These are phyloP conservation scores for Senecio squalidus DNA, from an alignment of 140 eudicot species.

Conservation along the genomic window DNA sequence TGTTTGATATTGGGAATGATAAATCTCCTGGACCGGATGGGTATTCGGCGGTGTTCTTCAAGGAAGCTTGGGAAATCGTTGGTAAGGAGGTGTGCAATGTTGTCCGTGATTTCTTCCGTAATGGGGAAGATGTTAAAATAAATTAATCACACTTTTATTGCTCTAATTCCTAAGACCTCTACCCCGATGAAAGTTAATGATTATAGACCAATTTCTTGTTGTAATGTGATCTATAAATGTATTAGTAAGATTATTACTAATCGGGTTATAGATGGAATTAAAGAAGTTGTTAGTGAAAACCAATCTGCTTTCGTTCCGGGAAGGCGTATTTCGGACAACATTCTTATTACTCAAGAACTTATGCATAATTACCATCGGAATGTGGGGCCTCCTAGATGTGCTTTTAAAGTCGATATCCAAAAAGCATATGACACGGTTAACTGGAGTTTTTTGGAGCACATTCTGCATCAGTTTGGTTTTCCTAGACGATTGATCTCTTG, in stretches of 20 bases:
- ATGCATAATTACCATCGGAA: not conserved
- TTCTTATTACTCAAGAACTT: too few relatives aligned
- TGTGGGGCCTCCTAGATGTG: not conserved
- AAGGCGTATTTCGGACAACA: too few relatives aligned
- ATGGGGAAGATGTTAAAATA: not conserved
- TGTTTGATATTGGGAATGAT: not conserved
- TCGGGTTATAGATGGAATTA: too few relatives aligned
- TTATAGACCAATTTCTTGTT: too few relatives aligned
- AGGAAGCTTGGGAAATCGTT: not conserved
- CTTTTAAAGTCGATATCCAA: not conserved
- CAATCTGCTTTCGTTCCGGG: too few relatives aligned
- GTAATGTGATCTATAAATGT: too few relatives aligned
- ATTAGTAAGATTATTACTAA: too few relatives aligned
- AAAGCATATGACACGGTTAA: not conserved
- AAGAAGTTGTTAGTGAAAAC: too few relatives aligned
- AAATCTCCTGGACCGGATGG: slow-evolving; percentile 21
- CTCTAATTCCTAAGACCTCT: not conserved
- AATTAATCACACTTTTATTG: not conserved
- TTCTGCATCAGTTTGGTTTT: not conserved
- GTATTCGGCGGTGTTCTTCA: not conserved
- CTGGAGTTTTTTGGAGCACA: not conserved
- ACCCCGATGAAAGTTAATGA: too few relatives aligned
- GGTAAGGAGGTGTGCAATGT: not conserved
- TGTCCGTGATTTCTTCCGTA: not conserved
- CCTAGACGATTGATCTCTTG: not conserved